phyloP scores from a whole-genome alignment of 805 yeast species.

The Cyberlindnera veronae region DNA sequence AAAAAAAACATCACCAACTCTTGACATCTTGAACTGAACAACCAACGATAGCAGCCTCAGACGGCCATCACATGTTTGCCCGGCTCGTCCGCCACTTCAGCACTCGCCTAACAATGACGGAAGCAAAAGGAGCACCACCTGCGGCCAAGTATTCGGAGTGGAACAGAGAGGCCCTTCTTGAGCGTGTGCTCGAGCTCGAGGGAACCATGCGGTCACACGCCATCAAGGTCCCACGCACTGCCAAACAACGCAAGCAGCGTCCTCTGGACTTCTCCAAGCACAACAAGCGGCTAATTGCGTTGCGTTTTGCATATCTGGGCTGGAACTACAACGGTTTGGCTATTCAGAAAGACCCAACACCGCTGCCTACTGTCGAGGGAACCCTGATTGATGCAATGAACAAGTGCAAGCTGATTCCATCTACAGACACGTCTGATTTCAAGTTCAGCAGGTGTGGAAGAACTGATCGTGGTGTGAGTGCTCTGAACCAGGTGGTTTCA shows the following conservation, averaged over 20 bases:
- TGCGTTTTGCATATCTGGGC: slow-evolving; percentile 84
- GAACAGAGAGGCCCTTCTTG: slow-evolving; percentile 63
- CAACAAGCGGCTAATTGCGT: slow-evolving; percentile 65
- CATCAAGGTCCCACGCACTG: slow-evolving; percentile 8
- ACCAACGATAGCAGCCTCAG: no score
- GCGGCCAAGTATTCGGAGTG: slow-evolving; percentile 47
- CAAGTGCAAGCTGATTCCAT: slow-evolving; percentile 61
- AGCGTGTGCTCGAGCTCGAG: slow-evolving; percentile 56
- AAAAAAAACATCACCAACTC: no score
- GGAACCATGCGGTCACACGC: slow-evolving; percentile 6
- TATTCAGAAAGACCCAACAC: slow-evolving; percentile 69
- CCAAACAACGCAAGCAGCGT: slow-evolving; percentile 26
- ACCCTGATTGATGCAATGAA: slow-evolving; percentile 67
- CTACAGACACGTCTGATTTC: slow-evolving; percentile 56
- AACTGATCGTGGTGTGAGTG: slow-evolving; percentile 96
- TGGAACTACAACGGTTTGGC: slow-evolving; percentile 95
- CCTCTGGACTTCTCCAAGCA: slow-evolving; percentile 64
- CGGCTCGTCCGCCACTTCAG: no score
- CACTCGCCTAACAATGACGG: no score
- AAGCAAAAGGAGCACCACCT: no score
- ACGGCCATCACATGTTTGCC: no score
- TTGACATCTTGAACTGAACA: no score
- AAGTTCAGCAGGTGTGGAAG: slow-evolving; percentile 89
- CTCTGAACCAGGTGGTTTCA: slow-evolving; percentile 91
- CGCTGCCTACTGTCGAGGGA: slow-evolving; percentile 84